phyloP scores from a whole-genome alignment of 352 stramenopile genomes.

The Pythium aristosporum region DNA sequence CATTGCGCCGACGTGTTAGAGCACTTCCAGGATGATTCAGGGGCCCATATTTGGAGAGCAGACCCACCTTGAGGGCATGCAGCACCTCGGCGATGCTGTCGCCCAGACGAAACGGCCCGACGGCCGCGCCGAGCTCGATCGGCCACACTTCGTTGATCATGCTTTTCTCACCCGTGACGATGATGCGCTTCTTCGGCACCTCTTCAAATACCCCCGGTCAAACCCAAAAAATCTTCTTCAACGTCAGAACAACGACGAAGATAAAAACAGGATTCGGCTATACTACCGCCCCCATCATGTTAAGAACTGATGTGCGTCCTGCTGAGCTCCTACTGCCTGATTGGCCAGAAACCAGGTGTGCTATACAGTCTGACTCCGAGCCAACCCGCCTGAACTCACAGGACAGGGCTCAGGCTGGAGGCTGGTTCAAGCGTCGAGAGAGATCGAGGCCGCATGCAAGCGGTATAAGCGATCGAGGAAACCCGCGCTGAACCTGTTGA shows the following conservation, averaged over 20 bases:
- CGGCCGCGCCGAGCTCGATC: constrained; percentile 74
- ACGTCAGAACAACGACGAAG: neutral
- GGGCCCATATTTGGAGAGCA: constrained; percentile 1
- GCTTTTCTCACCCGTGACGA: neutral
- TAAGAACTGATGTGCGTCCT: constrained; percentile 1
- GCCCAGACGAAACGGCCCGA: constrained; percentile 77
- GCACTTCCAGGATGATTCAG: neutral
- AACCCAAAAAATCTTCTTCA: constrained; percentile 16
- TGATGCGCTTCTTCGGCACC: neutral
- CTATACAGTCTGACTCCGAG: too few relatives aligned
- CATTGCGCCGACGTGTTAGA: neutral
- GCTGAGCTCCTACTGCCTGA: neutral
- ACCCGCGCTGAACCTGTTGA: too few relatives aligned
- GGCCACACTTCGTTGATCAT: constrained; percentile 84
- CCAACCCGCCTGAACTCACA: too few relatives aligned
- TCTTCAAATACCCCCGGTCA: neutral
- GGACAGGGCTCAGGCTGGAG: too few relatives aligned
- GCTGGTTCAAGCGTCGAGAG: too few relatives aligned
- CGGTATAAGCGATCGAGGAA: too few relatives aligned
- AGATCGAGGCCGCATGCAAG: too few relatives aligned
- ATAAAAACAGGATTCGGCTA: neutral
- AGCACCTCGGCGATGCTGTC: constrained; percentile 73
- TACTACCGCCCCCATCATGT: neutral
- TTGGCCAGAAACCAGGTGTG: neutral
- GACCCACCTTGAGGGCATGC: constrained; percentile 65